phyloP scores from a whole-genome alignment of 176 grass and related monocot species.

The Elymus sibiricus region DNA sequence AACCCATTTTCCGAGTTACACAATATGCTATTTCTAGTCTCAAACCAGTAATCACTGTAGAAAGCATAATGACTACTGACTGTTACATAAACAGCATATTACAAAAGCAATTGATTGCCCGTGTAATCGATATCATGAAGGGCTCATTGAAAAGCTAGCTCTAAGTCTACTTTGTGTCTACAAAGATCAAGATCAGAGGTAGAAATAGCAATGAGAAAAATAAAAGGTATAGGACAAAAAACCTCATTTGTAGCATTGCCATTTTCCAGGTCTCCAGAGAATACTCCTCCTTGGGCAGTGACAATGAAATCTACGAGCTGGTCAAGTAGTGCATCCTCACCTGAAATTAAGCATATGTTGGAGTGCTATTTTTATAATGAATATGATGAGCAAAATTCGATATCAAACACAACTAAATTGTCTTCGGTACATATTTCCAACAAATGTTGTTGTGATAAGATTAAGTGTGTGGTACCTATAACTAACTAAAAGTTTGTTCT shows the following conservation, averaged over 20 bases:
- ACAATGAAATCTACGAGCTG: conserved; percentile 78
- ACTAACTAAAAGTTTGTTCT: neutral
- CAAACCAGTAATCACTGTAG: neutral
- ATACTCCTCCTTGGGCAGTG: conserved; percentile 40
- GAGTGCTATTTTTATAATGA: neutral
- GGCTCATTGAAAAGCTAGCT: neutral
- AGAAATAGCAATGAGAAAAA: conserved; percentile 17
- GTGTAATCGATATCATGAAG: neutral
- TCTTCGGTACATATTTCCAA: neutral
- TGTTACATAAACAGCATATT: neutral
- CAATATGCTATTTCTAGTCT: conserved; percentile 19
- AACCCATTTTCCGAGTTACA: neutral
- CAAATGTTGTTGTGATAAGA: neutral
- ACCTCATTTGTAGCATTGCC: conserved; percentile 45
- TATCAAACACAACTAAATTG: neutral
- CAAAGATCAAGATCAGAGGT: neutral
- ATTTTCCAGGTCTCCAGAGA: conserved; percentile 30
- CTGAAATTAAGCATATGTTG: conserved; percentile 49
- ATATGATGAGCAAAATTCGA: neutral
- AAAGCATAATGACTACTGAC: neutral
- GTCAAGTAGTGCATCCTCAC: conserved; percentile 52
- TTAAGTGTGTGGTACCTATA: neutral
- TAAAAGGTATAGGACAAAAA: neutral
- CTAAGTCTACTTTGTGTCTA: neutral
- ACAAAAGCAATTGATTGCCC: neutral